Evolutionary conservation across 108 stramenopile genomes (phyloP).

Genomic region (Tribonema minus): DNA sequence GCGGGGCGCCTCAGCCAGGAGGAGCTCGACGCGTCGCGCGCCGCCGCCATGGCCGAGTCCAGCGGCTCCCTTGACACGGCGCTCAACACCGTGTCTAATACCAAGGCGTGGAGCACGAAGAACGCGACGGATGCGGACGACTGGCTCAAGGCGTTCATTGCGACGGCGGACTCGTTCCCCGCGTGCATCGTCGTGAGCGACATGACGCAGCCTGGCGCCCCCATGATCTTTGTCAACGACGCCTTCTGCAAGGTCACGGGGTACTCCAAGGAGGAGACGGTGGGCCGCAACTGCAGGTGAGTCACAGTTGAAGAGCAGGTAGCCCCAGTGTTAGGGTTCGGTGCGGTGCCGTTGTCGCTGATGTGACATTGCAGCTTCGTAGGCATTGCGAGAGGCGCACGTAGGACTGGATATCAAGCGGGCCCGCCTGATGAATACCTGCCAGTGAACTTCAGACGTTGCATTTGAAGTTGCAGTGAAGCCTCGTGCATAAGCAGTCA

Average conservation of each 20-base stretch:
- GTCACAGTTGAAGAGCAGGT: no score
- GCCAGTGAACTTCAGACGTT: no score
- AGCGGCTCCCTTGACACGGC: background rate
- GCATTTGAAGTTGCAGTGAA: no score
- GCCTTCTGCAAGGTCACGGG: constrained; percentile 7
- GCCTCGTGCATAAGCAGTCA: no score
- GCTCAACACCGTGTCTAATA: background rate
- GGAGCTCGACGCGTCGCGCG: background rate
- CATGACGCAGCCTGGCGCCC: constrained; percentile 32
- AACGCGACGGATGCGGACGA: constrained; percentile 26
- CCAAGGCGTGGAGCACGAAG: background rate
- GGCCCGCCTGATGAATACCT: no score
- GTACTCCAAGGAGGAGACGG: constrained; percentile 10
- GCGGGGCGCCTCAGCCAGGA: background rate
- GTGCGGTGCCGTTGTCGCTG: no score
- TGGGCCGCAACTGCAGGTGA: constrained; percentile 31
- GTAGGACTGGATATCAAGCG: no score
- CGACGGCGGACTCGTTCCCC: constrained; percentile 19
- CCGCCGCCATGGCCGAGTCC: background rate
- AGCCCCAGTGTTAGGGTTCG: no score
- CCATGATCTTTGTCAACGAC: constrained; percentile 27
- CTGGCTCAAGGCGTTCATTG: constrained; percentile 18
- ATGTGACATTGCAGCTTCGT: no score
- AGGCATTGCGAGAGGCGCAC: no score
- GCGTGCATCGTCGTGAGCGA: constrained; percentile 34